Percentiles rank a stretch among this genome's conserved stretches.
These are phyloP conservation scores for Tolypocladium ophioglossoides DNA, from an alignment of 2,329 filamentous ascomycete species.

Conservation along the genomic window DNA sequence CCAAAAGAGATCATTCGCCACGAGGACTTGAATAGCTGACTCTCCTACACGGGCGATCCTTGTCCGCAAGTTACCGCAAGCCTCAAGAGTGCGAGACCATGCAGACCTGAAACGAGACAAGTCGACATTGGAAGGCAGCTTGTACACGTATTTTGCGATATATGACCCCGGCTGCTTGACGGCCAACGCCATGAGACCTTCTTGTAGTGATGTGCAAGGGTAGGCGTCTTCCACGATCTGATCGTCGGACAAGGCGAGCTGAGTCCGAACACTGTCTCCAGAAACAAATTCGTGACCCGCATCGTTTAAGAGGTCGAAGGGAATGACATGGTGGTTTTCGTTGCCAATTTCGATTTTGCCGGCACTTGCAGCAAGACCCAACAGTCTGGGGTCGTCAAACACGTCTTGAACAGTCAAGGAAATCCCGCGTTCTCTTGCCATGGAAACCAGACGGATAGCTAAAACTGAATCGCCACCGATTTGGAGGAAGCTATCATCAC, in stretches of 20 bases:
- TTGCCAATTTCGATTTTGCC: neutral
- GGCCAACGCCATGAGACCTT: neutral
- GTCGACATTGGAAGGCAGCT: neutral
- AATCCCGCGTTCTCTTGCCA: conserved; percentile 7
- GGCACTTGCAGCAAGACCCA: neutral
- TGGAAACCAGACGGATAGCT: conserved; percentile 12
- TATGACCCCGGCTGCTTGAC: neutral
- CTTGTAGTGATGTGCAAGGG: neutral
- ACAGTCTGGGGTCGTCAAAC: conserved; percentile 9
- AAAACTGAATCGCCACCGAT: conserved; percentile 18
- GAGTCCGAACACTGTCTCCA: neutral
- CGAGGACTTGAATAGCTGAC: neutral
- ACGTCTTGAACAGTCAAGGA: conserved; percentile 10
- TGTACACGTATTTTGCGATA: neutral
- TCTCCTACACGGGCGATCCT: neutral
- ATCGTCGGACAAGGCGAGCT: neutral
- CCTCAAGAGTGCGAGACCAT: neutral
- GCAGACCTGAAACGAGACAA: neutral
- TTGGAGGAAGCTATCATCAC: conserved; percentile 14
- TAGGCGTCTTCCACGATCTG: neutral
- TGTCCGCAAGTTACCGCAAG: neutral
- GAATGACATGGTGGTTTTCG: neutral
- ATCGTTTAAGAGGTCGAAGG: neutral
- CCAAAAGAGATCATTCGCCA: neutral
- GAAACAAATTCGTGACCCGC: neutral